Evolutionary conservation across 148 eudicot genomes (phyloP), one percentile per base, ranked within the genome.

Genomic region (Vaccinium corymbosum): DNA sequence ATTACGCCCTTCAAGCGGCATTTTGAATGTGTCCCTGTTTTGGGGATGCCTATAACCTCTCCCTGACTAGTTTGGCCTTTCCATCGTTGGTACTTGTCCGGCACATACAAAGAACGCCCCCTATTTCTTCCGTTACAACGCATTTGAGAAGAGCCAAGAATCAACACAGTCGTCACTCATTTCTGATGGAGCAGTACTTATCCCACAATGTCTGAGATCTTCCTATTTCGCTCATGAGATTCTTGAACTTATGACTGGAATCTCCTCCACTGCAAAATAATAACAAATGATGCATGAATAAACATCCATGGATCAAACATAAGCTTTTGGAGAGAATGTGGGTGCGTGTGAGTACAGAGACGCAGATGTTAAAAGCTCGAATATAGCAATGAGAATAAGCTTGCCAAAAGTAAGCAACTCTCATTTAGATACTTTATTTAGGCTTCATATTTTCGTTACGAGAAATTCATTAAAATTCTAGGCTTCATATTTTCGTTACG

Each of bases 231-330:
- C 80, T 89, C 99, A 95, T 93, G 79, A 97, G 95, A 86, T 93
- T 93, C 90, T 97, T 97, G 88, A 95, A 95, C 90, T 90, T 94
- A 42, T 84, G 91, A 79, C 98, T 94, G 90, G 87, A 94, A 84
- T 97, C 98, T 83, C 98, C 98, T 85, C 98, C 98, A 81, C 99
- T 97, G 95, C 90, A 90, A 83, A 72, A 59, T 48, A 42, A 52
- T 83, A 49, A 81, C 22, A 71, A 64, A 50, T 7, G 53, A 81
- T 59, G 14, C 20, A 17, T 13, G 13, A 59, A 22, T 14, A 79
- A 10, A 51, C 0, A 3, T 7, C 13, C 4, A 32, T 29, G 7
- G 8, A 81, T 8, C 9, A 13, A 16, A 20, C 29, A 25, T 48
- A 81, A 50, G 50, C 72, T 22, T 35, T 35, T 51, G 22, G 29